Percentiles rank a stretch among this genome's conserved stretches.
Evolutionary conservation across 805 yeast species (phyloP).

Genomic region (Wickerhamomyces ciferrii): DNA sequence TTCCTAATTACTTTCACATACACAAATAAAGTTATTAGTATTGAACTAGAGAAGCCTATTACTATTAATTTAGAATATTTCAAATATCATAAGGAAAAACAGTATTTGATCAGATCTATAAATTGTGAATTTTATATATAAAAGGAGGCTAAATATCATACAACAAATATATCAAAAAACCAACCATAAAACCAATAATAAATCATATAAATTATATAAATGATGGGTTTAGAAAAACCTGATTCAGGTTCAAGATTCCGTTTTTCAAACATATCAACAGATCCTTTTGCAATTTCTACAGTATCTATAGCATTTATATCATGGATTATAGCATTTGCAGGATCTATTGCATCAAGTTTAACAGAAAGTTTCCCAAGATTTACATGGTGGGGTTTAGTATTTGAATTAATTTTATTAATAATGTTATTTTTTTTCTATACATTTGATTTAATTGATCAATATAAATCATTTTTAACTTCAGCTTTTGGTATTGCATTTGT

Average conservation of each 20-base stretch:
- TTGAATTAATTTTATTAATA: conserved; percentile 57
- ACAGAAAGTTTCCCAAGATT: conserved; percentile 62
- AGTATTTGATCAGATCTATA: no score
- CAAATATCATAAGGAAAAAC: no score
- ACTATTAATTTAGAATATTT: no score
- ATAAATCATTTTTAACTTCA: conserved; percentile 43
- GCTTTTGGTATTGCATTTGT: conserved; percentile 63
- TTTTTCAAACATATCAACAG: conserved; percentile 55
- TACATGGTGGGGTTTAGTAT: conserved; percentile 96
- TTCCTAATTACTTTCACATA: no score
- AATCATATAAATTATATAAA: neutral
- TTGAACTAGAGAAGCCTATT: no score
- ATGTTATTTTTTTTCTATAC: conserved; percentile 48
- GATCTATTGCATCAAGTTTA: conserved; percentile 58
- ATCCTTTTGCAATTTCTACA: conserved; percentile 86
- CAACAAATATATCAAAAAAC: no score
- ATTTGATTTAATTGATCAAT: conserved; percentile 60
- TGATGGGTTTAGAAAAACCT: neutral
- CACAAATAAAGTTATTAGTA: no score
- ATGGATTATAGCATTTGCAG: conserved; percentile 88
- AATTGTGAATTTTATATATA: no score
- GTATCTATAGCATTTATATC: conserved; percentile 67
- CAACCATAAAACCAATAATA: no score
- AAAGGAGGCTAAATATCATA: no score
- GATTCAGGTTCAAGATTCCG: conserved; percentile 13